Evolutionary conservation across 495 filamentous ascomycete genomes (phyloP).

Genomic region (Podospora didyma): DNA sequence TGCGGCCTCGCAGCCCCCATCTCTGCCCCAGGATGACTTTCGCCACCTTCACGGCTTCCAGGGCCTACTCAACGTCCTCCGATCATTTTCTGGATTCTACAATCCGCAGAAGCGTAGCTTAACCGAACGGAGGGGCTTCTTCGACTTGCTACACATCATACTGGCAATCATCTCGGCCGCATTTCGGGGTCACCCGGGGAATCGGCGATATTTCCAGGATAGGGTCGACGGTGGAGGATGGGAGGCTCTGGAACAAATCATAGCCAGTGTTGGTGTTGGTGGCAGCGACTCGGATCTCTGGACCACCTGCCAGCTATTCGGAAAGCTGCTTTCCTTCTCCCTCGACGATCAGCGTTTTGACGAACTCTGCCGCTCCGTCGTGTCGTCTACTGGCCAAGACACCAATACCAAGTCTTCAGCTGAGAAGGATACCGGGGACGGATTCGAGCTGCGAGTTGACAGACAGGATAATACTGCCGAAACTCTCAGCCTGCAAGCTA

Average conservation of each 20-base stretch:
- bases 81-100: conserved; percentile 68
- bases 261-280: conserved; percentile 58
- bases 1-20: conserved; percentile 39
- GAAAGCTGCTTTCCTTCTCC: conserved; percentile 76
- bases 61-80: conserved; percentile 61
- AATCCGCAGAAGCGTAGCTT: conserved; percentile 55
- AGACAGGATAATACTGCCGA: conserved; percentile 11
- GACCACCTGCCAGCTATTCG: conserved; percentile 74
- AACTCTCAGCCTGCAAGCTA: conserved; percentile 24
- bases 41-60: conserved; percentile 80
- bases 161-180: conserved; percentile 71
- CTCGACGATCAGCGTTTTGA: conserved; percentile 70
- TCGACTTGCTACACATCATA: conserved; percentile 65
- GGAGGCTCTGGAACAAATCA: conserved; percentile 66
- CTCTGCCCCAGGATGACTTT: conserved; percentile 68
- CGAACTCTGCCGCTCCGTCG: conserved; percentile 41
- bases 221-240: conserved; percentile 72
- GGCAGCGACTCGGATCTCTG: conserved; percentile 54
- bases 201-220: conserved; percentile 77
- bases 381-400: conserved; percentile 4
- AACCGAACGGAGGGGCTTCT: conserved; percentile 56
- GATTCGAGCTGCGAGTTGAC: too few species aligned
- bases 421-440: too few species aligned
- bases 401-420: neutral
- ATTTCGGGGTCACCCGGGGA: conserved; percentile 77